Conservation (phyloP, 352 stramenopile genomes). For the Phytophthora meadii region DNA sequence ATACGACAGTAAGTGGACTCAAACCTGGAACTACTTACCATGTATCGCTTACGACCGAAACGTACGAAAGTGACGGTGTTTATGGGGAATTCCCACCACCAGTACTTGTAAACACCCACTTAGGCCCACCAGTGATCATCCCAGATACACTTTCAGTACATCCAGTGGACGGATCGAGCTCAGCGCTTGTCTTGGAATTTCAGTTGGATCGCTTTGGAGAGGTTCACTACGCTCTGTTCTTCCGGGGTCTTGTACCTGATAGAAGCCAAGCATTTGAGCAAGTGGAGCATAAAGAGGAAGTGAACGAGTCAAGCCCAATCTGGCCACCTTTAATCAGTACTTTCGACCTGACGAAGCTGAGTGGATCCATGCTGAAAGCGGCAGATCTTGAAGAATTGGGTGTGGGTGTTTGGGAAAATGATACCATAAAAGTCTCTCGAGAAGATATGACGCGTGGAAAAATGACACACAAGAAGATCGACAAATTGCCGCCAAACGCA, state of each 20-base stretch:
- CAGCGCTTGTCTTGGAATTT: conserved; percentile 60
- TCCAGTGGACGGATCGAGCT: conserved; percentile 50
- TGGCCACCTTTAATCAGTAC: conserved; percentile 61
- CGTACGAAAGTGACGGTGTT: conserved; percentile 59
- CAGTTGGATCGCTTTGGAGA: conserved; percentile 64
- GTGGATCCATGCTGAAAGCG: conserved; percentile 55
- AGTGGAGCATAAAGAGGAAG: conserved; percentile 5
- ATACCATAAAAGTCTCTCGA: conserved; percentile 71
- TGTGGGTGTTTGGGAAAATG: conserved; percentile 75
- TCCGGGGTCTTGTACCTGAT: conserved; percentile 57
- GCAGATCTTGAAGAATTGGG: conserved; percentile 63
- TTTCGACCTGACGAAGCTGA: conserved; percentile 54
- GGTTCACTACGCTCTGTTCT: conserved; percentile 83
- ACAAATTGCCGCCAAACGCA: conserved; percentile 67
- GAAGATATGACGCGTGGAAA: conserved; percentile 68
- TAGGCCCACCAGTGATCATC: conserved; percentile 51
- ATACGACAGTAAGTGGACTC: conserved; percentile 57
- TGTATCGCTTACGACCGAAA: conserved; percentile 82
- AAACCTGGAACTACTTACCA: conserved; percentile 68
- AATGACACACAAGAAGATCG: conserved; percentile 61
- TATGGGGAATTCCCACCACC: conserved; percentile 80
- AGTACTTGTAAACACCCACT: conserved; percentile 71
- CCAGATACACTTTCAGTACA: conserved; percentile 39
- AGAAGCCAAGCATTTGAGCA: conserved; percentile 21
- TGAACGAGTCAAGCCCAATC: conserved; percentile 25